Base-by-base conservation (phyloP, 2,329 filamentous ascomycete species). In the Talaromyces islandicus region DNA sequence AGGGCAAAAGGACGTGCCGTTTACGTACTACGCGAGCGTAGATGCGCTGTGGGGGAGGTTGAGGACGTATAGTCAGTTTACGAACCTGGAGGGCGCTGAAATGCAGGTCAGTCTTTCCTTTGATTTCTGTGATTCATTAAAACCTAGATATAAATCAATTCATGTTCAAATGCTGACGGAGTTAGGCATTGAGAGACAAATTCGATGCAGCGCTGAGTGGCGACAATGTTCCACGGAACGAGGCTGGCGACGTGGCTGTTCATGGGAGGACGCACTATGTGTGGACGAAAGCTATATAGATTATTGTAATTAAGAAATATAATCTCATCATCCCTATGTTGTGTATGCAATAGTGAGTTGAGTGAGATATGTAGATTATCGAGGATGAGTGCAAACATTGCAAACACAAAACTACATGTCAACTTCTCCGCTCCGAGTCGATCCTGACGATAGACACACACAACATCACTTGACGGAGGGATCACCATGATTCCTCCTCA, bases 31-130 rank as follows among this genome's bases (percentile, higher is more conserved):
- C 79, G 70, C 89, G 60, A 76, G 72, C 29, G 80, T 81, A 60
- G 82, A 89, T 55, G 81, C 78, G 58, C 73, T 90, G 54, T 89
- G 86, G 84, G 79, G 82, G 57, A 80, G 89, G 38, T 80, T 87
- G 61, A 78, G 78, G 54, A 91, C 88, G 12, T 74, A 91, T 60
- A 89, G 86, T 67, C 87, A 90, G 69, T 82, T 91, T 62, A 82
- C 85, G 4, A 78, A 86, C 57, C 73, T 89, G 12, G 71, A 76
- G 56, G 74, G 81, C 53, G 83, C 79, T 1, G 75, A 80, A 57
- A 76, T 80, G 51, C 79, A 78, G 65, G 75, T 76, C 55, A 69
- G 71, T 66, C 50, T 55, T 59, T 55, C 53, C 50, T 10, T 43
- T 29, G 12, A 14, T 56, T 38, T 1, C 27, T 43, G 11, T 7